A percentile compares a stretch with the other conserved stretches of the same genome.
These are phyloP conservation scores for Lichtheimia corymbifera DNA, from an alignment of 371 early-diverging fungal species.

Conservation along the genomic window DNA sequence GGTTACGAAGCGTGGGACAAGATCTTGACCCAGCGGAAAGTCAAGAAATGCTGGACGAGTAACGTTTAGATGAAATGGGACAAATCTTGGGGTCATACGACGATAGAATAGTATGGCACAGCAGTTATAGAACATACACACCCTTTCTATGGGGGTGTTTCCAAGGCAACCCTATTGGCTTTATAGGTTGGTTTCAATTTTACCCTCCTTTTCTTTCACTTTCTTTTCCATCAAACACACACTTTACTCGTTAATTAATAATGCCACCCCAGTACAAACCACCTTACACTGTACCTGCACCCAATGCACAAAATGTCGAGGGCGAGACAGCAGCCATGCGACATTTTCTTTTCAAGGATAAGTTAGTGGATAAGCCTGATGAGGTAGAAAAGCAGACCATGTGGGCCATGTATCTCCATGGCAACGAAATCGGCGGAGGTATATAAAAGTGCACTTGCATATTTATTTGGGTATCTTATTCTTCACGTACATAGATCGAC, in stretches of 20 bases:
- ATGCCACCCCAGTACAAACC: slow-evolving; percentile 40
- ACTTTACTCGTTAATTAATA: neutral
- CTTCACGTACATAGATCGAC: slow-evolving; percentile 21
- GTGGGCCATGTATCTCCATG: slow-evolving; percentile 62
- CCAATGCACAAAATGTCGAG: slow-evolving; percentile 32
- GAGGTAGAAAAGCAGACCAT: slow-evolving; percentile 40
- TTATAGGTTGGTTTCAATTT: too few relatives aligned
- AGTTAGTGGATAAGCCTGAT: slow-evolving; percentile 50
- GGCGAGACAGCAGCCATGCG: slow-evolving; percentile 60
- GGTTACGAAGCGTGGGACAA: too few relatives aligned
- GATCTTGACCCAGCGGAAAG: too few relatives aligned
- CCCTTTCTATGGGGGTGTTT: too few relatives aligned
- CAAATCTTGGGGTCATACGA: too few relatives aligned
- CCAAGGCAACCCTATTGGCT: too few relatives aligned
- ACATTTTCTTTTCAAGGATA: slow-evolving; percentile 54
- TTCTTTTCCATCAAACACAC: neutral
- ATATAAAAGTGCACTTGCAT: neutral
- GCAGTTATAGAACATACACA: too few relatives aligned
- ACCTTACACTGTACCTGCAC: slow-evolving; percentile 40
- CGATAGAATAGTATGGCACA: too few relatives aligned
- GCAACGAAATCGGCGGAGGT: slow-evolving; percentile 18
- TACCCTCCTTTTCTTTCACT: neutral
- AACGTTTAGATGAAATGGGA: too few relatives aligned
- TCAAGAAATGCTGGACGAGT: too few relatives aligned
- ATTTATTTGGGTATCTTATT: neutral